Evolutionary conservation across 805 yeast species (phyloP).

Genomic region (Priceomyces carsonii): DNA sequence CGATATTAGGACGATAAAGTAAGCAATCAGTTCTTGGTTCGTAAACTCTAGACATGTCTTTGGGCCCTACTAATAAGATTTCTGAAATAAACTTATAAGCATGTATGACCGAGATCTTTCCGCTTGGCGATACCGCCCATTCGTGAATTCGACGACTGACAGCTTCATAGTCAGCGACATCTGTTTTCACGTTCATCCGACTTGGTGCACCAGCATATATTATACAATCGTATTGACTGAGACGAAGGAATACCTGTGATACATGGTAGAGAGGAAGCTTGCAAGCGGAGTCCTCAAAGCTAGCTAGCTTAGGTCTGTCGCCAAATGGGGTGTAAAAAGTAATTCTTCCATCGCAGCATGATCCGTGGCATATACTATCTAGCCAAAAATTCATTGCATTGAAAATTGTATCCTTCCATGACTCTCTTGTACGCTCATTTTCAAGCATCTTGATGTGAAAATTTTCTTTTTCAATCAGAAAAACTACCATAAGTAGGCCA

Average conservation of each 20-base stretch:
- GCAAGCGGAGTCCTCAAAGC: conserved; percentile 13
- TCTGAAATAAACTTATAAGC: conserved; percentile 61
- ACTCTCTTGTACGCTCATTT: conserved; percentile 14
- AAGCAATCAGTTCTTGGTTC: conserved; percentile 51
- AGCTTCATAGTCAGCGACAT: conserved; percentile 41
- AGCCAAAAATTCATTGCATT: conserved; percentile 21
- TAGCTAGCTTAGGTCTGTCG: conserved; percentile 8
- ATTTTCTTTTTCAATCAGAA: conserved; percentile 19
- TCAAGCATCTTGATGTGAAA: conserved; percentile 21
- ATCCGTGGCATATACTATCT: conserved; percentile 15
- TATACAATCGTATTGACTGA: conserved; percentile 27
- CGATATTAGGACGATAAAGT: conserved; percentile 34
- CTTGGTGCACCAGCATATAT: conserved; percentile 29
- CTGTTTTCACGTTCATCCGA: conserved; percentile 44
- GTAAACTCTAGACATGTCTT: conserved; percentile 26
- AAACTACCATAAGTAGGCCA: conserved; percentile 17
- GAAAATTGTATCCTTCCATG: conserved; percentile 20
- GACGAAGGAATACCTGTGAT: conserved; percentile 21
- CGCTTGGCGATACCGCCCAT: conserved; percentile 50
- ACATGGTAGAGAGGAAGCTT: conserved; percentile 22
- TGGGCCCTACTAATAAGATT: conserved; percentile 41
- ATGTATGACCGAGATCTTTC: conserved; percentile 55
- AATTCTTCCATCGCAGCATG: conserved; percentile 17
- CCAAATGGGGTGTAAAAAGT: conserved; percentile 11
- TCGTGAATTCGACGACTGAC: conserved; percentile 50